Conservation (phyloP, 495 filamentous ascomycete species). For the Pyronema omphalodes region DNA sequence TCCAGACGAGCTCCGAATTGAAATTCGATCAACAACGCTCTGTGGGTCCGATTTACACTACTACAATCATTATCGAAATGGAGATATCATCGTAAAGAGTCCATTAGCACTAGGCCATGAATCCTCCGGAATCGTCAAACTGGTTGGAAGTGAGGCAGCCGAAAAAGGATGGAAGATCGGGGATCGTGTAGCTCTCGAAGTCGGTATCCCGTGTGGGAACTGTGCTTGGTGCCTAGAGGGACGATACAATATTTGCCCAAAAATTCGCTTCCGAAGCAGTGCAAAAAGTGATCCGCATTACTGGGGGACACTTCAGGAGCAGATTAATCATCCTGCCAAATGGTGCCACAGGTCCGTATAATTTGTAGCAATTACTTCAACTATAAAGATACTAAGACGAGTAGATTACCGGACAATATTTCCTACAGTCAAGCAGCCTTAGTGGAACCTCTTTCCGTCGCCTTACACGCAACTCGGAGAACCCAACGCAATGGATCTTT, state of each 20-base stretch:
- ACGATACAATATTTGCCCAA: conserved; percentile 75
- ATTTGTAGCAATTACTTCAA: not conserved
- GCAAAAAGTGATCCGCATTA: conserved; percentile 71
- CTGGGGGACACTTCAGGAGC: conserved; percentile 78
- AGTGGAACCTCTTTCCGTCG: conserved; percentile 71
- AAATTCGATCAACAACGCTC: conserved; percentile 56
- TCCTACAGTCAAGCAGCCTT: conserved; percentile 62
- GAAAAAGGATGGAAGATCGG: conserved; percentile 30
- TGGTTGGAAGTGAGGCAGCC: conserved; percentile 37
- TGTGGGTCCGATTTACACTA: conserved; percentile 76
- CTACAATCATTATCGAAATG: conserved; percentile 70
- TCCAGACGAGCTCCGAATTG: conserved; percentile 49
- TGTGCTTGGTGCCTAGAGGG: conserved; percentile 57
- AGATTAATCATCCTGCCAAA: conserved; percentile 67
- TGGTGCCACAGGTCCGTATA: conserved; percentile 50
- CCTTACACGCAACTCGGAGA: conserved; percentile 61
- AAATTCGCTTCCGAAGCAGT: conserved; percentile 65
- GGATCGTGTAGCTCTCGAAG: conserved; percentile 75
- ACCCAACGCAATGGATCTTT: conserved; percentile 25
- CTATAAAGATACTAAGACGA: conserved; percentile 20
- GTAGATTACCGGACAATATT: conserved; percentile 48
- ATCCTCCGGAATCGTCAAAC: conserved; percentile 51
- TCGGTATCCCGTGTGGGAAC: conserved; percentile 60
- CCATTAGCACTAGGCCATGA: conserved; percentile 67
- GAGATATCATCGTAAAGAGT: conserved; percentile 53